Base-by-base conservation (phyloP, 371 early-diverging fungal genomes). In the Actinomucor elegans region DNA sequence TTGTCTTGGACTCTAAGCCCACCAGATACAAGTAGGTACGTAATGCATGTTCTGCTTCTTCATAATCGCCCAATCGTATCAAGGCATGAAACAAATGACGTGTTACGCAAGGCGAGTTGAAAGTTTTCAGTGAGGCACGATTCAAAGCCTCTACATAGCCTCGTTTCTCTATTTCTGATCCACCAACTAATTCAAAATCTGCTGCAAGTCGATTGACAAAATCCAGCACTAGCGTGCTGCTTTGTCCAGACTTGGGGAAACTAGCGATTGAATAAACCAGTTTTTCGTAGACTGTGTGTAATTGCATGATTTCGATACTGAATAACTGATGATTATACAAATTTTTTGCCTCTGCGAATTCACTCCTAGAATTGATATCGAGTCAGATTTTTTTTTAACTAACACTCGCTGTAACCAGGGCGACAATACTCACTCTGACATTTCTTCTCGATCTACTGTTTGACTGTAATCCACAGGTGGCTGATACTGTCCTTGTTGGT, bases 1-100 rank as follows among this genome's bases (percentile, higher is more conserved):
- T 23, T 9, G 57, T 44, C 37, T 67, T 59, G 2, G 69, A 59
- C 15, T 59, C 58, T 5, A 72, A 29, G 1, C 71, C 80, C 8
- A 75, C 71, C 48, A 87, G 56, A 37, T 75, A 64, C 43, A 81
- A 63, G 57, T 91, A 91, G 0, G 87, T 64, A 26, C 68, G 66
- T 1, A 89, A 55, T 5, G 87, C 87, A 64, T 84, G 61, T 9
- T 80, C 78, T 0, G 89, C 90, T 60, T 91, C 89, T 44, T 85
- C 80, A 67, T 79, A 88, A 49, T 90, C 88, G 14, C 90, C 90
- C 32, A 83, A 50, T 5, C 57, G 69, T 6, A 80, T 55, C 17
- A 87, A 64, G 0, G 76, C 71, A 41, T 71, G 73, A 58, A 85
- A 77, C 15, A 88, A 59, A 52, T 83, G 85, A 0, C 89, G 83